Evolutionary conservation across 2,329 filamentous ascomycete genomes (phyloP).

Genomic region (Ophiocordyceps camponoti-saundersi): DNA sequence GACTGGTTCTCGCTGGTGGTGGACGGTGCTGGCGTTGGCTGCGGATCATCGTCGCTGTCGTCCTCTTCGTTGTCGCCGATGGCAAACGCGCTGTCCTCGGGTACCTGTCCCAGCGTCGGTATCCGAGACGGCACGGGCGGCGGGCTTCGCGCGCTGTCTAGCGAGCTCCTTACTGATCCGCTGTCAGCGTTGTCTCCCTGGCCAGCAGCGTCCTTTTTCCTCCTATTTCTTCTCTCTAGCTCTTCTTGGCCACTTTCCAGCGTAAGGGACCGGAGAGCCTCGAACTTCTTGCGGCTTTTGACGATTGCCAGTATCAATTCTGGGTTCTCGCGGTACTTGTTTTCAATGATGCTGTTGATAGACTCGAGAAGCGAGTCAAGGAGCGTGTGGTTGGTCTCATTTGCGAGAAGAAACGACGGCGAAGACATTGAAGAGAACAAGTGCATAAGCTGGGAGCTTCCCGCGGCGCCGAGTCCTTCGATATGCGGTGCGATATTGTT

Average conservation of each 20-base stretch:
- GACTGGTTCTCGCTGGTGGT: slow-evolving; percentile 47
- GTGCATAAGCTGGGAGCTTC: slow-evolving; percentile 71
- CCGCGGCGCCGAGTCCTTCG: slow-evolving; percentile 55
- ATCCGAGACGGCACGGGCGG: slow-evolving; percentile 12
- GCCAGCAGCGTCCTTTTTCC: slow-evolving; percentile 44
- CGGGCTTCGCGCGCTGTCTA: slow-evolving; percentile 52
- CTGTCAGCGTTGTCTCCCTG: slow-evolving; percentile 31
- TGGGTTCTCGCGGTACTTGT: slow-evolving; percentile 68
- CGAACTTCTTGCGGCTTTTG: slow-evolving; percentile 66
- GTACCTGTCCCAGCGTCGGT: slow-evolving; percentile 14
- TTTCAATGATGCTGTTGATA: slow-evolving; percentile 77
- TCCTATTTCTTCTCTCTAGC: slow-evolving; percentile 61
- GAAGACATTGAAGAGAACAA: slow-evolving; percentile 86
- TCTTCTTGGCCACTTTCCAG: slow-evolving; percentile 85
- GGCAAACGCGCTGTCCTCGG: slow-evolving; percentile 63
- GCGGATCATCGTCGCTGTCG: slow-evolving; percentile 31
- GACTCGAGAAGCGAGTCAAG: slow-evolving; percentile 73
- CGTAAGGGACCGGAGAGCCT: slow-evolving; percentile 73
- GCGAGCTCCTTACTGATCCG: slow-evolving; percentile 40
- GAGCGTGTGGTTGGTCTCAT: slow-evolving; percentile 75
- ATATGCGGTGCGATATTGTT: slow-evolving; percentile 84
- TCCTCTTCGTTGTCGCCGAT: slow-evolving; percentile 70
- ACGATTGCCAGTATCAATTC: slow-evolving; percentile 67
- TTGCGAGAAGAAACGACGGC: slow-evolving; percentile 79
- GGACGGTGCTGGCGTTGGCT: slow-evolving; percentile 41